These are phyloP conservation scores for Passalora sequoiae DNA, from an alignment of 2,329 filamentous ascomycete species.

Conservation along the genomic window DNA sequence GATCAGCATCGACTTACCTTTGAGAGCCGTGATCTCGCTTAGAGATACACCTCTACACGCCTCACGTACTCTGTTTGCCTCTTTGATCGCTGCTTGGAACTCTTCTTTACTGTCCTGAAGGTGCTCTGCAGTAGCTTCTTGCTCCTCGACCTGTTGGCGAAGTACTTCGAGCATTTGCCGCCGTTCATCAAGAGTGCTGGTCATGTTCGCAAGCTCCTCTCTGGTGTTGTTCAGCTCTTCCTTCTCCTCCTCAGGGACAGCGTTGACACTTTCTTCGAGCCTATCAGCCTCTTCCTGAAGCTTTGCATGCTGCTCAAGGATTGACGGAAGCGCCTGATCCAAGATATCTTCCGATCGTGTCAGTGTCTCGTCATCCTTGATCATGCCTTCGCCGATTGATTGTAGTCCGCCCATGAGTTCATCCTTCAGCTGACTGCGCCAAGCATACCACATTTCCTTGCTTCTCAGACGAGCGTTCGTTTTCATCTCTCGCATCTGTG, in stretches of 20 bases:
- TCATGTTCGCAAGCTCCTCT: slow-evolving; percentile 59
- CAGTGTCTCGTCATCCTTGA: slow-evolving; percentile 63
- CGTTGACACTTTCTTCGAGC: slow-evolving; percentile 66
- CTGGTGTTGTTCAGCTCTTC: slow-evolving; percentile 70
- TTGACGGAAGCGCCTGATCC: slow-evolving; percentile 59
- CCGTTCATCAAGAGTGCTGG: slow-evolving; percentile 66
- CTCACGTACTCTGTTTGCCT: slow-evolving; percentile 77
- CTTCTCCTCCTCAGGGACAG: slow-evolving; percentile 74
- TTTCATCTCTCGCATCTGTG: slow-evolving; percentile 96
- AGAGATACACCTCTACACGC: slow-evolving; percentile 86
- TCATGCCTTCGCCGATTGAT: slow-evolving; percentile 71
- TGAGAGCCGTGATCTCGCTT: slow-evolving; percentile 72
- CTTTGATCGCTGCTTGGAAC: slow-evolving; percentile 67
- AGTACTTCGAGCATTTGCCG: slow-evolving; percentile 62
- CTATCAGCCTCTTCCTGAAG: slow-evolving; percentile 58
- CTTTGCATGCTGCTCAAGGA: slow-evolving; percentile 56
- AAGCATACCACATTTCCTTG: slow-evolving; percentile 97
- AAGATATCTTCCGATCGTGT: slow-evolving; percentile 64
- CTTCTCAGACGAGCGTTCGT: slow-evolving; percentile 83
- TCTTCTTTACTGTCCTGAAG: slow-evolving; percentile 63
- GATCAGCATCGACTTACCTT: slow-evolving; percentile 51
- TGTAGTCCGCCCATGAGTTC: slow-evolving; percentile 76
- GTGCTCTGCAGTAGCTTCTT: slow-evolving; percentile 59
- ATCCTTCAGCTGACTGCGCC: slow-evolving; percentile 83
- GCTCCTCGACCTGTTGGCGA: slow-evolving; percentile 60